These are phyloP conservation scores for Earliella scabrosa DNA, from an alignment of 1,284 basidiomycete genomes.

Conservation along the genomic window DNA sequence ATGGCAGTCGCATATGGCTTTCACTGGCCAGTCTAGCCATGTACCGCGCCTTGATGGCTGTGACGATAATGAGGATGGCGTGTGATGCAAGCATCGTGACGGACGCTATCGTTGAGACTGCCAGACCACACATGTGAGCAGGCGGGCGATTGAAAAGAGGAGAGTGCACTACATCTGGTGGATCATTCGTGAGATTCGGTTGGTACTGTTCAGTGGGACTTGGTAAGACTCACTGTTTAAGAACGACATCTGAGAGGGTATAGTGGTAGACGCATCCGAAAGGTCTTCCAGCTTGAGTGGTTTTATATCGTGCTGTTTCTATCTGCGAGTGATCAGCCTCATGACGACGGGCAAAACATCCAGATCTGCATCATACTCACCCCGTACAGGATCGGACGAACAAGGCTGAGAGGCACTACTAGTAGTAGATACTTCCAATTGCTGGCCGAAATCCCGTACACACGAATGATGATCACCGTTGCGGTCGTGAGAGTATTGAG, in stretches of 20 bases:
- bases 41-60: conserved; percentile 1
- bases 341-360: not conserved
- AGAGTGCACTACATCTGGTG: too few relatives aligned
- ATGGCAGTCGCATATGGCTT: not conserved
- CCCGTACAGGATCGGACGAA: not conserved
- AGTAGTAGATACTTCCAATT: not conserved
- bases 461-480: not conserved
- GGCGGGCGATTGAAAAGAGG: too few relatives aligned
- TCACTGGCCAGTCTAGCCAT: not conserved
- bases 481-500: not conserved
- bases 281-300: not conserved
- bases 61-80: conserved; percentile 1
- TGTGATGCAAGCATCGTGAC: not conserved
- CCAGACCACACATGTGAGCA: too few relatives aligned
- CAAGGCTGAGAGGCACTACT: not conserved
- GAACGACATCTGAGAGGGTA: not conserved
- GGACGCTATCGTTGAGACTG: not conserved
- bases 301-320: not conserved
- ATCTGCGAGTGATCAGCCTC: not conserved
- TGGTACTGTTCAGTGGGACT: too few relatives aligned
- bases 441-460: not conserved
- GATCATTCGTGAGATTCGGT: too few relatives aligned
- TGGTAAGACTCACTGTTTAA: not conserved
- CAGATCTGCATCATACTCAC: too few relatives aligned
- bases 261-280: not conserved